Evolutionary conservation across 2,329 filamentous ascomycete species (phyloP).

Genomic region (Fusarium illudens): DNA sequence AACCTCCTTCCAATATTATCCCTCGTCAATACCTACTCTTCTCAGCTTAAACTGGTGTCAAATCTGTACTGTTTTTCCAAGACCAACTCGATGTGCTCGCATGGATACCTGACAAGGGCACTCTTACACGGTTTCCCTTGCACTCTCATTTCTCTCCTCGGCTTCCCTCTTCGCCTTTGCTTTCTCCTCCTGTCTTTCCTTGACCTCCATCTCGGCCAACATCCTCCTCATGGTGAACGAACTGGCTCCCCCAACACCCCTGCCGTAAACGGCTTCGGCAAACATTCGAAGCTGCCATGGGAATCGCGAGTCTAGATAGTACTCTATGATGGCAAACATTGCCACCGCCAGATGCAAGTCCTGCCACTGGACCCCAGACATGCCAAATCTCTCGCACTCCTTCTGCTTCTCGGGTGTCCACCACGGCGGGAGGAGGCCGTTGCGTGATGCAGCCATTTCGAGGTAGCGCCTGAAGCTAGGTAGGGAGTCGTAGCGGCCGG

Average conservation of each 20-base stretch:
- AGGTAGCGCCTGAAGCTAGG: conserved; percentile 52
- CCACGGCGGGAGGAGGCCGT: conserved; percentile 54
- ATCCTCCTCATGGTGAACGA: conserved; percentile 37
- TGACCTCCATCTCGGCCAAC: conserved; percentile 37
- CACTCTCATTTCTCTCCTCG: not conserved
- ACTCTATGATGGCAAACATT: conserved; percentile 50
- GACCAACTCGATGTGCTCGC: not conserved
- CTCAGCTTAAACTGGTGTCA: not conserved
- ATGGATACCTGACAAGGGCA: not conserved
- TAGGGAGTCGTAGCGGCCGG: conserved; percentile 29
- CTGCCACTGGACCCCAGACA: conserved; percentile 42
- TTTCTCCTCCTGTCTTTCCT: not conserved
- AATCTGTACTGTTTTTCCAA: not conserved
- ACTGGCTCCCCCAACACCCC: conserved; percentile 41
- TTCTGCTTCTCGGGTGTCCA: conserved; percentile 51
- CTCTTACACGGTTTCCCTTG: not conserved
- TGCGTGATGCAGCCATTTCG: conserved; percentile 20
- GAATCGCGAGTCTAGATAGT: conserved; percentile 55
- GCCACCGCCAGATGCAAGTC: conserved; percentile 27
- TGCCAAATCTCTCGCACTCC: conserved; percentile 50
- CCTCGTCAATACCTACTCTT: not conserved
- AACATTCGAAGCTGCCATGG: conserved; percentile 62
- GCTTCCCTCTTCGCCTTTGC: not conserved
- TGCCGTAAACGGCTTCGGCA: conserved; percentile 51
- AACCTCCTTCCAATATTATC: not conserved